Conservation (phyloP, 148 eudicot species). For the Suaeda aralocaspica region DNA sequence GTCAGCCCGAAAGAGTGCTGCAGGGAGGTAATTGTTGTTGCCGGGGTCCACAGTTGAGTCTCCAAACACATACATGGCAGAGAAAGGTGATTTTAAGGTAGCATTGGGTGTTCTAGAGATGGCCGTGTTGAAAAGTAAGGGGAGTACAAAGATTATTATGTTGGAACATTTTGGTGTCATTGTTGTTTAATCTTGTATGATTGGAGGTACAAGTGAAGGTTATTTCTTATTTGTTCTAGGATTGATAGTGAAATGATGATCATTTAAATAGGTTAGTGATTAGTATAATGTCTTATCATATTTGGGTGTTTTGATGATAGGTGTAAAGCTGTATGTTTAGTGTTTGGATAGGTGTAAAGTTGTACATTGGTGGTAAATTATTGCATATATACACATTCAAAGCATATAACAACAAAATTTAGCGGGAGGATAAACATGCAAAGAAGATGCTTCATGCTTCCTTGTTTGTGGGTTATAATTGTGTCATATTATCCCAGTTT, state of each 20-base stretch:
- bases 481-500: neutral
- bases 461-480: neutral
- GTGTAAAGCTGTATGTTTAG: no score
- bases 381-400: neutral
- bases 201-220: neutral
- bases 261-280: no score
- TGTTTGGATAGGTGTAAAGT: no score
- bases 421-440: conserved; percentile 1
- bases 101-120: neutral
- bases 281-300: no score
- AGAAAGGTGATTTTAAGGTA: conserved; percentile 5
- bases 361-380: no score
- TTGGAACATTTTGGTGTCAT: neutral
- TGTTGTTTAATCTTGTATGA: neutral
- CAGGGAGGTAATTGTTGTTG: conserved; percentile 31
- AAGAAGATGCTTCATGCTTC: conserved; percentile 3
- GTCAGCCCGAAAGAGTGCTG: conserved; percentile 23
- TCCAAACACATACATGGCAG: conserved; percentile 35
- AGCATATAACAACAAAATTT: neutral
- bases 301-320: no score
- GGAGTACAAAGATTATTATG: conserved; percentile 3
- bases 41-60: conserved; percentile 48
- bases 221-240: no score
- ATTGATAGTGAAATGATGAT: no score
- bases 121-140: conserved; percentile 8